These are phyloP conservation scores for Pythium coloratum DNA, from an alignment of 352 stramenopile species.

Conservation along the genomic window DNA sequence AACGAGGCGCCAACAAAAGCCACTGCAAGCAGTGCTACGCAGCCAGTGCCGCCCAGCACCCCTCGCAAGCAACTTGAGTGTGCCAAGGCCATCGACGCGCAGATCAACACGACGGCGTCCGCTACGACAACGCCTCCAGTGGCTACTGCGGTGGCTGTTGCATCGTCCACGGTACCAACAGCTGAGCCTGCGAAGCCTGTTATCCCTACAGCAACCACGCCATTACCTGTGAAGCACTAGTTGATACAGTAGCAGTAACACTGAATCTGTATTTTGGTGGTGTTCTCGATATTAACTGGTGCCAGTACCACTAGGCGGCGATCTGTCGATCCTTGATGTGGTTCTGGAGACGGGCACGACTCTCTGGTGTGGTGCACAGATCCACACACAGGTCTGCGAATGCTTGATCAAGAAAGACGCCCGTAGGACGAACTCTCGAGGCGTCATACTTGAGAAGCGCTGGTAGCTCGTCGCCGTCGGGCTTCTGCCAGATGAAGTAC, in stretches of 20 bases:
- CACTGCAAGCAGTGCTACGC: neutral
- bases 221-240: neutral
- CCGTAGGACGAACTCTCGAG: no score
- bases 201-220: neutral
- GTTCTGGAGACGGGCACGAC: no score
- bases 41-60: conserved; percentile 30
- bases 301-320: no score
- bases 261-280: neutral
- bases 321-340: no score
- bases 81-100: conserved; percentile 28
- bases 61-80: conserved; percentile 40
- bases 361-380: no score
- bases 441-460: neutral
- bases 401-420: no score
- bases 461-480: neutral
- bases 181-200: neutral
- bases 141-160: neutral
- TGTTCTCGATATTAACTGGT: no score
- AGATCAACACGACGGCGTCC: conserved; percentile 14
- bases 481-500: neutral
- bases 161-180: neutral
- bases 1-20: conserved; percentile 42
- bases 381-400: no score
- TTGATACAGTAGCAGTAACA: neutral
- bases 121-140: neutral